phyloP scores from a whole-genome alignment of 106 monocot species.

The Dioscorea zingiberensis region DNA sequence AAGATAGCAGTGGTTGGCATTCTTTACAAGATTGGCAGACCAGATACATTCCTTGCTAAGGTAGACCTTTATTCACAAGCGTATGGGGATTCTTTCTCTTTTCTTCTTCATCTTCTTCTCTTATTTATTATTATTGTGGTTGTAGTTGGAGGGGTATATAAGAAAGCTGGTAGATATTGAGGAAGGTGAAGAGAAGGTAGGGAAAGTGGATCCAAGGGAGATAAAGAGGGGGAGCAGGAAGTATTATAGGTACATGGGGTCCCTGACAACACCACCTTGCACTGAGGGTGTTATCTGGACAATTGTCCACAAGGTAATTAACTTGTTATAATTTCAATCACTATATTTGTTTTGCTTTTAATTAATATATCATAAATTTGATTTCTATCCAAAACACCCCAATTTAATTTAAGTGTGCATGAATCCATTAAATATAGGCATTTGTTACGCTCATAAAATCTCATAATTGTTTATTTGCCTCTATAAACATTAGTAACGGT shows the following conservation, averaged over 20 bases:
- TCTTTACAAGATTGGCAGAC: conserved; percentile 52
- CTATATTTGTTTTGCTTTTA: neutral
- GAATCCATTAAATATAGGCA: no score
- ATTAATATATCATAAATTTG: neutral
- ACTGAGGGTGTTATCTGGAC: conserved; percentile 79
- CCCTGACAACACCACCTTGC: conserved; percentile 84
- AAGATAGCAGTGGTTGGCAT: conserved; percentile 57
- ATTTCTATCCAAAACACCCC: no score
- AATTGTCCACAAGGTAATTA: conserved; percentile 42
- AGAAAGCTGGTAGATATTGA: conserved; percentile 16
- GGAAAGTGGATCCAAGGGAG: conserved; percentile 36
- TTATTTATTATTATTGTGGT: neutral
- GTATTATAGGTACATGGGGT: conserved; percentile 88
- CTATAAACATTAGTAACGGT: no score
- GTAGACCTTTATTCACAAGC: no score
- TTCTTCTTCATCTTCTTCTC: no score
- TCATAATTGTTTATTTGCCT: no score
- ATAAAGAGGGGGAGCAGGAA: conserved; percentile 37
- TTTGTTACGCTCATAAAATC: no score
- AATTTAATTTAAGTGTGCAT: no score
- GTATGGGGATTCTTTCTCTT: no score
- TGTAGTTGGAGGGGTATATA: conserved; percentile 43
- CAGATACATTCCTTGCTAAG: conserved; percentile 44
- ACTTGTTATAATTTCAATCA: no score
- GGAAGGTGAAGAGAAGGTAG: conserved; percentile 36